Evolutionary conservation across 371 early-diverging fungal genomes (phyloP), one percentile per base, ranked within the genome.

Genomic region (Saksenaea vasiformis): DNA sequence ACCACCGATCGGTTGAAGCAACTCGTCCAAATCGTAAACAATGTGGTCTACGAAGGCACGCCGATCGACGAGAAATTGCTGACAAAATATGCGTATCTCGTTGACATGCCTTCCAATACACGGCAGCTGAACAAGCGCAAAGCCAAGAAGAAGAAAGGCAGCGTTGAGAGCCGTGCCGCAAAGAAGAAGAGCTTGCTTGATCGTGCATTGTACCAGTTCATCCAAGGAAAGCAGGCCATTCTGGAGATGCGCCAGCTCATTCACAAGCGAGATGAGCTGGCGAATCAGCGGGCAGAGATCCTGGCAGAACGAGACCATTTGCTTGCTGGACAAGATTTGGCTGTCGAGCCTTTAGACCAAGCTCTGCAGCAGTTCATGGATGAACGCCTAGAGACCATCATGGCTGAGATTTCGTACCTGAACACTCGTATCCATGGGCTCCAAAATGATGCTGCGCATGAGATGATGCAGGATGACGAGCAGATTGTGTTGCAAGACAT

Each of bases 341-440:
- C 82, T 15, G 80, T 83, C 2, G 71, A 80, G 15, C 58, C 74
- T 35, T 58, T 79, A 58, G 71, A 77, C 27, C 76, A 73, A 57
- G 79, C 85, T 44, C 77, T 84, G 0, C 71, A 80, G 17, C 75
- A 82, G 27, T 83, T 90, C 64, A 88, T 91, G 86, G 90, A 92
- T 58, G 93, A 92, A 54, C 87, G 91, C 5, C 76, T 95, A 34
- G 87, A 87, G 31, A 80, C 88, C 35, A 86, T 94, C 24, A 90
- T 91, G 53, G 85, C 92, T 7, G 94, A 93, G 68, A 84, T 94
- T 36, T 72, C 85, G 10, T 90, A 87, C 62, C 64, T 90, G n/a
- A 81, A 86, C 36, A 83, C 87, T 54, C 76, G 87, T 36, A 84
- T 91, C 51, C 79, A 83, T 26, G 85, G 85, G 17, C 74, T 87